phyloP scores from a whole-genome alignment of 176 grass and related monocot genomes.

The Hordeum vulgare region DNA sequence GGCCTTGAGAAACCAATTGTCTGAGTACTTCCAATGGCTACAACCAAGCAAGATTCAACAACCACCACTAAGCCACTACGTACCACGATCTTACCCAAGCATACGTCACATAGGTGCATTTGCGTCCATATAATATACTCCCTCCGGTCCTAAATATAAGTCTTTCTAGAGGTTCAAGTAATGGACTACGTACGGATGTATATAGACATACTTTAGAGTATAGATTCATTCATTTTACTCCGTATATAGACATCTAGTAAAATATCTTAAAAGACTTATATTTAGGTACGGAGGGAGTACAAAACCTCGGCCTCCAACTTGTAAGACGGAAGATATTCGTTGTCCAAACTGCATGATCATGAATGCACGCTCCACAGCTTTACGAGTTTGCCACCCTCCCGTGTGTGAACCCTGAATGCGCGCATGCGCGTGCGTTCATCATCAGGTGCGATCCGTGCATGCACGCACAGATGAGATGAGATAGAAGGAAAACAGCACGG shows the following conservation, averaged over 20 bases:
- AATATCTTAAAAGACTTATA: too few species aligned
- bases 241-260: too few species aligned
- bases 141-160: too few species aligned
- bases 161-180: too few species aligned
- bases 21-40: neutral
- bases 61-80: neutral
- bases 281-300: too few species aligned
- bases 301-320: conserved; percentile 16
- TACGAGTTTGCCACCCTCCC: neutral
- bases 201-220: too few species aligned
- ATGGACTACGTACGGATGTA: too few species aligned
- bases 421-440: neutral
- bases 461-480: neutral
- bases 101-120: neutral
- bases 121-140: too few species aligned
- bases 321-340: conserved; percentile 32
- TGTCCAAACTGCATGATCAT: neutral
- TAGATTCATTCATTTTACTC: too few species aligned
- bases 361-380: neutral
- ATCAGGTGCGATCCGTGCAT: neutral
- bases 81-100: conserved; percentile 2
- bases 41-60: neutral
- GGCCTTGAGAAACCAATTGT: neutral
- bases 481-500: neutral
- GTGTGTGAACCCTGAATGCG: neutral